Evolutionary conservation across 371 early-diverging fungal genomes (phyloP), one percentile per base, ranked within the genome.

Genomic region (Conidiobolus incongruus): DNA sequence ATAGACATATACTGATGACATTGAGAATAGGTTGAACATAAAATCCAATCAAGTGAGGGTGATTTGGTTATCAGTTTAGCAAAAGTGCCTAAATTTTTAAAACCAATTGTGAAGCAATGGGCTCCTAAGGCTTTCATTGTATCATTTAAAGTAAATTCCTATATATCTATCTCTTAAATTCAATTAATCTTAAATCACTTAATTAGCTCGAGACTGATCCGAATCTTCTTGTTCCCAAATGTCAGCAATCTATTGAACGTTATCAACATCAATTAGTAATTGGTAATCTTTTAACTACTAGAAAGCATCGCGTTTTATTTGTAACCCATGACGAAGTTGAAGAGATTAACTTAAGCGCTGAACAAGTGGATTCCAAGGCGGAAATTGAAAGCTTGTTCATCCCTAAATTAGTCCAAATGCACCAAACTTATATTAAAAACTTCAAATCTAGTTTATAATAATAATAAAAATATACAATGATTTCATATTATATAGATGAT

Each of bases 201-300:
- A n/a, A n/a, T 20, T 45, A 80, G 75, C 60, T 97, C 4, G 98
- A 97, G 51, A 97, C 98, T 0, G 98, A 97, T 46, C 70, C 69
- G 2, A 47, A 58, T 3, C 51, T 93, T 29, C 56, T 97, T 29
- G 70, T 76, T 7, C 57, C 67, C 19, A 97, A 97, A 55, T 76
- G 93, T 0, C 62, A 70, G 8, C 60, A 69, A 51, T 78, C 94
- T 4, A 55, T 97, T 20, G 61, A 59, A 16, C 70, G 74, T 6
- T 97, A 97, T 55, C 87, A 89, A 8, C 98, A 97, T 58, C 93
- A 97, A 53, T 68, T 89, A 17, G 98, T 97, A 12, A 84, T 97
- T 59, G 95, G 81, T 19, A 97, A 97, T 47, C 70, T 94, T 58
- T 56, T 97, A 15, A 51, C 59, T 22, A 89, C 89, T 0, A 72